Evolutionary conservation across 176 grass and related monocot genomes (phyloP), one percentile per base, ranked within the genome.

Genomic region (Avena sativa): DNA sequence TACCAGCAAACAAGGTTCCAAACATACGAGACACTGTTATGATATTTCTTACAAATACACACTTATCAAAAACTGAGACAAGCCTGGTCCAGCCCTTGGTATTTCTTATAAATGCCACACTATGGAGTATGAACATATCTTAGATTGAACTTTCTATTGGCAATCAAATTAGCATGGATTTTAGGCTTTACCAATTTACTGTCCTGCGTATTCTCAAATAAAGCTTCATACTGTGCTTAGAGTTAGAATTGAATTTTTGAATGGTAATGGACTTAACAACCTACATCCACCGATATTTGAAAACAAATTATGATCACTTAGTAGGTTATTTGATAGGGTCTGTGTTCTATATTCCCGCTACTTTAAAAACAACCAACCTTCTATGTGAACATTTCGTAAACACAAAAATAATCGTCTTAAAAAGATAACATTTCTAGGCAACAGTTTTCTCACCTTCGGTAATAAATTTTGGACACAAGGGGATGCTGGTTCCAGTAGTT

Each of bases 391-490:
- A 79, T 51, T 66, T 75, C 52, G 38, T 79, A 6, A 74, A 16
- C 48, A 74, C 11, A 74, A 80, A 32, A 66, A 65, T 43, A 53
- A 17, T 16, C 8, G 2, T 4, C 30, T 76, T 9, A 32, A 51
- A 76, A 53, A 32, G 49, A 51, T 30, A 32, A 76, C 3, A 83
- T 83, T 3, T 63, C n/a, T 36, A 78, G 15, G 12, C 47, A 64
- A 46, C 11, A 71, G 25, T 51, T 68, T 7, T 74, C 90, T 95
- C 69, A 98, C 97, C 90, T 86, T 94, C 15, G 92, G 89, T 51
- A 94, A 68, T 36, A 94, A 87, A 62, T 83, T 91, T 43, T 40
- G 26, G 1, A 96, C 69, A 81, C 25, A 83, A 47, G 88, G 76
- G 3, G 75, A 90, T 20, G 81, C 25, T 44, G 90, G 92, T 73